Conservation (phyloP, 768 basidiomycete genomes). For the Obba rivulosa region DNA sequence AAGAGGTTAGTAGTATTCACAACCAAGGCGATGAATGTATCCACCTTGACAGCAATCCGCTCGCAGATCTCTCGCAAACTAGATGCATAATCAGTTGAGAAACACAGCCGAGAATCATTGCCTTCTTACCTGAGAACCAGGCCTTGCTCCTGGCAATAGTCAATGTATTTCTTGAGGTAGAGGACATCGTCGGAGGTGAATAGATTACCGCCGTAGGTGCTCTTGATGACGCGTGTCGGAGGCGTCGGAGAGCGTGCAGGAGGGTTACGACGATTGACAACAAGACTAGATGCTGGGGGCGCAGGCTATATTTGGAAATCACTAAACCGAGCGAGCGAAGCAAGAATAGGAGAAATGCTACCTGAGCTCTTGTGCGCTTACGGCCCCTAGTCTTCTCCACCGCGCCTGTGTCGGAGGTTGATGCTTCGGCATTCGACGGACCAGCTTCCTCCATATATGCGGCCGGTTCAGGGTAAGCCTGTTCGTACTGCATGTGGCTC, state of each 20-base stretch:
- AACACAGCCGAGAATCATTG: neutral
- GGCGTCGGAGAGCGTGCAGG: constrained; percentile 80
- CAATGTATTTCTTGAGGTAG: constrained; percentile 85
- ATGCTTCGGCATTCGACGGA: constrained; percentile 39
- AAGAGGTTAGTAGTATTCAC: too few species aligned
- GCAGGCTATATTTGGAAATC: constrained; percentile 42
- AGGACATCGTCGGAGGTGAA: constrained; percentile 81
- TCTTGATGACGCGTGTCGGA: constrained; percentile 78
- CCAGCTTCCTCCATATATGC: constrained; percentile 53
- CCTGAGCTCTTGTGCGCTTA: constrained; percentile 62
- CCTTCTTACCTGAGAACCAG: constrained; percentile 61
- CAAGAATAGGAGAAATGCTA: constrained; percentile 15
- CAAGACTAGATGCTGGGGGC: constrained; percentile 59
- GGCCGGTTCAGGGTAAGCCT: constrained; percentile 49
- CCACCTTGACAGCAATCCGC: constrained; percentile 75
- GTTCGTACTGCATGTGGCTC: constrained; percentile 41
- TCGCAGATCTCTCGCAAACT: constrained; percentile 84
- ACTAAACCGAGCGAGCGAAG: constrained; percentile 1
- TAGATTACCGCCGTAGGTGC: constrained; percentile 84
- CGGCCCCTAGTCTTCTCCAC: constrained; percentile 56
- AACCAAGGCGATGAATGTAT: constrained; percentile 10
- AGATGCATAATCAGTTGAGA: neutral
- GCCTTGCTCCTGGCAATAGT: constrained; percentile 86
- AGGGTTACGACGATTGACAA: constrained; percentile 58
- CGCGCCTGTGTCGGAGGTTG: constrained; percentile 20